phyloP scores from a whole-genome alignment of 2,329 filamentous ascomycete species.

The Colletotrichum gigasporum region DNA sequence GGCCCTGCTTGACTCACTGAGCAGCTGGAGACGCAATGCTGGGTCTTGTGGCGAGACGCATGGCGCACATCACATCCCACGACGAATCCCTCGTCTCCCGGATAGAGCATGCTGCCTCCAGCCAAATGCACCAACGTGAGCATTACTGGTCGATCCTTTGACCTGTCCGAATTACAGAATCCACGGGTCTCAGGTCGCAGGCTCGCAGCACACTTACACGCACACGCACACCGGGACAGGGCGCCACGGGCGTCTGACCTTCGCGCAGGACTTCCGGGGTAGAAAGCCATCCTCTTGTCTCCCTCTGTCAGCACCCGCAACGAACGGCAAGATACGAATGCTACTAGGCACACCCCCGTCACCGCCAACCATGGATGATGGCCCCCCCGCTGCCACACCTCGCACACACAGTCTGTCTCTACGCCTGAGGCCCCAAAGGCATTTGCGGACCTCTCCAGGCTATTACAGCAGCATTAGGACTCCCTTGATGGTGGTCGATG shows the following conservation, averaged over 20 bases:
- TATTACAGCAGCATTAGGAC: neutral
- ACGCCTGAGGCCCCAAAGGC: neutral
- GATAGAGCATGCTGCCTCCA: neutral
- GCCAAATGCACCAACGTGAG: neutral
- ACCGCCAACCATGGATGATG: neutral
- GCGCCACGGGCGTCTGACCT: neutral
- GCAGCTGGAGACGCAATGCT: neutral
- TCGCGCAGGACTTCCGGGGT: neutral
- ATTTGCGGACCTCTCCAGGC: neutral
- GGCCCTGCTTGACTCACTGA: neutral
- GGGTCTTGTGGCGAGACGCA: constrained; percentile 2
- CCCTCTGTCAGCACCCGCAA: constrained; percentile 7
- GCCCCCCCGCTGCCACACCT: neutral
- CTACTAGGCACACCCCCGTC: constrained; percentile 2
- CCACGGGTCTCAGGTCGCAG: neutral
- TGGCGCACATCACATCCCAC: neutral
- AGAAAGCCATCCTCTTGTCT: neutral
- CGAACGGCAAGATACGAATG: neutral
- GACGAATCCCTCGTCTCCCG: neutral
- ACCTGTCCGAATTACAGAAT: neutral
- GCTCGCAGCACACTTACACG: neutral
- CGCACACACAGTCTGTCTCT: neutral
- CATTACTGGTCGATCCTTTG: neutral
- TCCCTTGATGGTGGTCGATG: neutral
- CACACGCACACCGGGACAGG: neutral